phyloP scores from a whole-genome alignment of 2,329 filamentous ascomycete genomes.

The Fonsecaea pedrosoi region DNA sequence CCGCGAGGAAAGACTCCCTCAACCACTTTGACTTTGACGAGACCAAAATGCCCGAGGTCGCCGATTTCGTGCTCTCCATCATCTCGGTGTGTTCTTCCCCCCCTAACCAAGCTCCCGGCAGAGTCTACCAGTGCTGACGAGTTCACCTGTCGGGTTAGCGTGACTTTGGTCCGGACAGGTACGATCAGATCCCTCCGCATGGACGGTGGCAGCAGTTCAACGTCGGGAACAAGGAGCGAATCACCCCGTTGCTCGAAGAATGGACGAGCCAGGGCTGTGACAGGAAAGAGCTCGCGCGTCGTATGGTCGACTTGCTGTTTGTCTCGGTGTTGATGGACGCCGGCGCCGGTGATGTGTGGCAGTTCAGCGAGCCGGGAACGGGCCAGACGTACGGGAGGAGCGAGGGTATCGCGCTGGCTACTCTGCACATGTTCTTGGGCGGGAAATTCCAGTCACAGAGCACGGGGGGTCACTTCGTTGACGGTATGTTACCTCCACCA shows the following conservation, averaged over 20 bases:
- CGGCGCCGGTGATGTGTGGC: conserved; percentile 60
- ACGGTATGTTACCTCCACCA: neutral
- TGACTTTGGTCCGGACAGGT: conserved; percentile 59
- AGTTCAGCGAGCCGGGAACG: conserved; percentile 51
- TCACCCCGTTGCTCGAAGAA: conserved; percentile 56
- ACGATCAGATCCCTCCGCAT: conserved; percentile 60
- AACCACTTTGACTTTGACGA: conserved; percentile 14
- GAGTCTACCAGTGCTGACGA: neutral
- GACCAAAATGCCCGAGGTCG: conserved; percentile 1
- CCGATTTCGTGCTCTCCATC: conserved; percentile 1
- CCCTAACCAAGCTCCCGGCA: neutral
- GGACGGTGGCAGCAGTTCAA: conserved; percentile 68
- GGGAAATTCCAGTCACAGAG: conserved; percentile 39
- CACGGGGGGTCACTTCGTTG: neutral
- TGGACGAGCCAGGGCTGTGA: conserved; percentile 46
- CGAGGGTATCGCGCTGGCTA: conserved; percentile 61
- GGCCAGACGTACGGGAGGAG: conserved; percentile 49
- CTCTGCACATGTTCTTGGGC: conserved; percentile 58
- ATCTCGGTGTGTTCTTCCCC: conserved; percentile 14
- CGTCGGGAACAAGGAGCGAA: conserved; percentile 58
- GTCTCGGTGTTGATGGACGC: conserved; percentile 66
- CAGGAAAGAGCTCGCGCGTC: conserved; percentile 55
- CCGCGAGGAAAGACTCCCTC: conserved; percentile 3
- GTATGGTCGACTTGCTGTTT: conserved; percentile 65
- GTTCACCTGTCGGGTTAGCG: conserved; percentile 45